Evolutionary conservation across 345 rosid genomes (phyloP).

Genomic region (Camelina laxa): DNA sequence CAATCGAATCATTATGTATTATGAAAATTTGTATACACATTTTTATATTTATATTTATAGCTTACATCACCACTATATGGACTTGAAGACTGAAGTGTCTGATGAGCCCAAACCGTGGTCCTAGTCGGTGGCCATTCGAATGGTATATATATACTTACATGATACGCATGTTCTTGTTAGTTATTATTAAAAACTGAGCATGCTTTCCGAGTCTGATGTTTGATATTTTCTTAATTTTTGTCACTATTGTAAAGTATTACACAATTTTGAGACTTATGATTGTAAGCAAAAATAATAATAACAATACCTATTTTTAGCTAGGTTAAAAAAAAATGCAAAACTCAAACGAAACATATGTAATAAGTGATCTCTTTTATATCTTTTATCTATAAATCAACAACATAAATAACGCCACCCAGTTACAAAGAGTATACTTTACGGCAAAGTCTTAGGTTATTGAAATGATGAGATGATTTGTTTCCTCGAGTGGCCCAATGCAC

Average conservation of each 20-base stretch:
- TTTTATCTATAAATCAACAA: no score
- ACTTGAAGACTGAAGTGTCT: conserved; percentile 10
- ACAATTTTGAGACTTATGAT: not conserved
- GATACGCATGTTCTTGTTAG: no score
- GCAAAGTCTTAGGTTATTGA: conserved; percentile 20
- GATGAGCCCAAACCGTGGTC: not conserved
- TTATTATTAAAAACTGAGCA: not conserved
- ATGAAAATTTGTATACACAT: no score
- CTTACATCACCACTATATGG: not conserved
- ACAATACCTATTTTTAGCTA: not conserved
- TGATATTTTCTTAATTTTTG: not conserved
- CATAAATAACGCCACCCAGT: no score
- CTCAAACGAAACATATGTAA: no score
- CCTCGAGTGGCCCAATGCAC: conserved; percentile 28
- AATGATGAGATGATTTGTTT: not conserved
- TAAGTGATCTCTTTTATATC: no score
- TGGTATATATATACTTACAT: not conserved
- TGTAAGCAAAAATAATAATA: not conserved
- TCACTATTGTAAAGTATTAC: not conserved
- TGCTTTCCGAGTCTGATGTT: not conserved
- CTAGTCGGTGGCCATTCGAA: not conserved
- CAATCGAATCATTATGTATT: conserved; percentile 11
- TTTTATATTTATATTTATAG: not conserved
- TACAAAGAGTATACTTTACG: conserved; percentile 32
- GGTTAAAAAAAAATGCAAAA: no score